Percentiles rank a stretch among this genome's conserved stretches.
Conservation (phyloP, 169 alveolate species). For the Cryptosporidium meleagridis region DNA sequence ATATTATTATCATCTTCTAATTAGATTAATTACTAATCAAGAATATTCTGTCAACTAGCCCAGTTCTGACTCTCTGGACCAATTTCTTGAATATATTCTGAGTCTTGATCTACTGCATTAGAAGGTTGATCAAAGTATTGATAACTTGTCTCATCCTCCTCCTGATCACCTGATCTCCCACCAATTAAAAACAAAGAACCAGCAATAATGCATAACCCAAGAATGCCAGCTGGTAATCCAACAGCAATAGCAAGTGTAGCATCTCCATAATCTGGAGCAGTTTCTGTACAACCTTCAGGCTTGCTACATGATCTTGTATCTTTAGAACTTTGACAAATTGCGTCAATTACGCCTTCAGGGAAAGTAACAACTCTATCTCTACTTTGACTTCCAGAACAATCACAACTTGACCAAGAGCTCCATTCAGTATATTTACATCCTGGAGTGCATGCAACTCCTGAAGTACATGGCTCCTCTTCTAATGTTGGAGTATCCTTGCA, state of each 20-base stretch:
- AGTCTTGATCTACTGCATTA: background rate
- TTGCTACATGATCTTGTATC: conserved; percentile 44
- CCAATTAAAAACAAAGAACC: conserved; percentile 17
- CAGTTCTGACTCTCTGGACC: conserved; percentile 67
- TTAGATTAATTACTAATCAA: no score
- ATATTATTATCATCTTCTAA: no score
- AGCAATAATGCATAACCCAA: conserved; percentile 22
- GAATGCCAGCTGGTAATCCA: conserved; percentile 52
- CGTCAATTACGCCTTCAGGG: conserved; percentile 45
- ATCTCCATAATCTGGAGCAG: conserved; percentile 43
- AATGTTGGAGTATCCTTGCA: conserved; percentile 40
- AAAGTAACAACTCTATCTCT: conserved; percentile 56
- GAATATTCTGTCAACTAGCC: conserved; percentile 18
- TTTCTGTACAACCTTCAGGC: conserved; percentile 42
- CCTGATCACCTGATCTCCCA: background rate
- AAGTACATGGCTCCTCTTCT: conserved; percentile 28
- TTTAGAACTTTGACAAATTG: conserved; percentile 25
- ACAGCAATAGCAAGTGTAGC: conserved; percentile 42
- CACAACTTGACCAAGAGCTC: conserved; percentile 48
- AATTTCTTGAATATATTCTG: conserved; percentile 52
- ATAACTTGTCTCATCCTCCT: conserved; percentile 49
- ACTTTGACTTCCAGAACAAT: conserved; percentile 37
- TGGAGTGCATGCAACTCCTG: conserved; percentile 34
- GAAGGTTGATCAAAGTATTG: conserved; percentile 51
- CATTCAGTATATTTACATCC: conserved; percentile 45